A percentile compares a stretch with the other conserved stretches of the same genome.
These are phyloP conservation scores for Rhizopogon vesiculosus DNA, from an alignment of 768 basidiomycete species.

Conservation along the genomic window DNA sequence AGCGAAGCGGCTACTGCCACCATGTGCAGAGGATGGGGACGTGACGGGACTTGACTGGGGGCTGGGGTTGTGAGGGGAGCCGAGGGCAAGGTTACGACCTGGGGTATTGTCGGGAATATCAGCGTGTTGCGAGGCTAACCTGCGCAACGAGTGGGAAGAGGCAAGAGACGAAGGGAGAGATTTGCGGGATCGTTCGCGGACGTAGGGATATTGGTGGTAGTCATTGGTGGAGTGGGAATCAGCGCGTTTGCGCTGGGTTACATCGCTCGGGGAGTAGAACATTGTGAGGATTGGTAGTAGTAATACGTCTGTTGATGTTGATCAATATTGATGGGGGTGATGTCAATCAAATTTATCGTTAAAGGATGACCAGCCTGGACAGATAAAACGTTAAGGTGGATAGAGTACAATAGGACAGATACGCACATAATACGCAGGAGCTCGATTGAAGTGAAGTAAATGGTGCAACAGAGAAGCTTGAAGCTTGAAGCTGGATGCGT, in stretches of 20 bases:
- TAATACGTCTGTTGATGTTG: background rate
- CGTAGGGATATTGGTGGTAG: background rate
- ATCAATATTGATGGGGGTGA: background rate
- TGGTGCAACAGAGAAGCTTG: background rate
- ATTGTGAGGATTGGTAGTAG: slow-evolving; percentile 6
- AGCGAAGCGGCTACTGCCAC: slow-evolving; percentile 10
- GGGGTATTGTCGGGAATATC: slow-evolving; percentile 7
- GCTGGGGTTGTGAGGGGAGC: slow-evolving; percentile 10
- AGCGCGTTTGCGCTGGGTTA: slow-evolving; percentile 8
- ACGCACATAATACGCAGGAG: slow-evolving; percentile 17
- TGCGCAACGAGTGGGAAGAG: slow-evolving; percentile 17
- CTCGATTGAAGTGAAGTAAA: slow-evolving; percentile 6
- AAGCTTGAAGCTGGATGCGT: background rate
- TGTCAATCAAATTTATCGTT: slow-evolving; percentile 1
- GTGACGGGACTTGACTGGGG: slow-evolving; percentile 21
- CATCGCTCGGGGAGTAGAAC: slow-evolving; percentile 2
- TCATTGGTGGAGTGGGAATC: slow-evolving; percentile 17
- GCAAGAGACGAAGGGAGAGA: slow-evolving; percentile 1
- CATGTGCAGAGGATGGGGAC: slow-evolving; percentile 18
- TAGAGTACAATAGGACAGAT: background rate
- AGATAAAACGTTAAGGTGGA: slow-evolving; percentile 1
- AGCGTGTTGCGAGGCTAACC: slow-evolving; percentile 5
- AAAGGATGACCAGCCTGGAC: slow-evolving; percentile 12
- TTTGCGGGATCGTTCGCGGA: slow-evolving; percentile 8
- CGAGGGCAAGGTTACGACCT: background rate